A percentile compares a stretch with the other conserved stretches of the same genome.
phyloP scores from a whole-genome alignment of 1,284 basidiomycete genomes.

The Rhodotorula mucilaginosa region DNA sequence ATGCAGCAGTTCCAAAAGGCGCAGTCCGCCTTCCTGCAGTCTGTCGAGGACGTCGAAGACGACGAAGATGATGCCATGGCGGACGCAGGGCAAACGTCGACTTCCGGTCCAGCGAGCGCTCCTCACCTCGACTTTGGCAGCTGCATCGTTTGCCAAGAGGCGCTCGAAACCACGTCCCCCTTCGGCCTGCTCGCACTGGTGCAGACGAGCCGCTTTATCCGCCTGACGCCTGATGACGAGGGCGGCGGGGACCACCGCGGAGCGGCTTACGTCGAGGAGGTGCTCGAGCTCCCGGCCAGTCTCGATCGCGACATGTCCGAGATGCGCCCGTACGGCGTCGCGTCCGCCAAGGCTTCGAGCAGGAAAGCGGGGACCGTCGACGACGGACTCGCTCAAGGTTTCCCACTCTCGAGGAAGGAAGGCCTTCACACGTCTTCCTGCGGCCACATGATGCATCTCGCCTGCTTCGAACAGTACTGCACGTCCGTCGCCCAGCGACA shows the following conservation, averaged over 20 bases:
- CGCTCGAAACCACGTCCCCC: conserved; percentile 67
- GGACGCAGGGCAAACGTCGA: conserved; percentile 54
- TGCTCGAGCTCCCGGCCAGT: conserved; percentile 63
- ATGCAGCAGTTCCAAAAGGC: conserved; percentile 91
- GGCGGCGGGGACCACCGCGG: conserved; percentile 46
- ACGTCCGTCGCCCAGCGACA: conserved; percentile 84
- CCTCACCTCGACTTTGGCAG: conserved; percentile 62
- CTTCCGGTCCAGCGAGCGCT: conserved; percentile 6
- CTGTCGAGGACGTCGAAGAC: conserved; percentile 52
- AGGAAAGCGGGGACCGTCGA: conserved; percentile 38
- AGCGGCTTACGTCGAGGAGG: conserved; percentile 68
- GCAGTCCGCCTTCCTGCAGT: conserved; percentile 67
- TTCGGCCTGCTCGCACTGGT: conserved; percentile 89
- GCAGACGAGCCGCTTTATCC: conserved; percentile 82
- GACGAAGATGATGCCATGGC: conserved; percentile 66
- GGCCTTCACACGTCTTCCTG: conserved; percentile 88
- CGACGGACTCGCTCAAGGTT: conserved; percentile 63
- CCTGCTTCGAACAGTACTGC: conserved; percentile 90
- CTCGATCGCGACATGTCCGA: conserved; percentile 59
- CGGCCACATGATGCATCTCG: conserved; percentile 95
- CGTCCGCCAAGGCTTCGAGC: conserved; percentile 14
- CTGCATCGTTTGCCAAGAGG: conserved; percentile 98
- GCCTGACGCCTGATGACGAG: conserved; percentile 60
- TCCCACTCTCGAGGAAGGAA: conserved; percentile 70
- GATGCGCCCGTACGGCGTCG: conserved; percentile 39